Conservation (phyloP, 768 basidiomycete genomes). For the Cystoderma amianthinum region DNA sequence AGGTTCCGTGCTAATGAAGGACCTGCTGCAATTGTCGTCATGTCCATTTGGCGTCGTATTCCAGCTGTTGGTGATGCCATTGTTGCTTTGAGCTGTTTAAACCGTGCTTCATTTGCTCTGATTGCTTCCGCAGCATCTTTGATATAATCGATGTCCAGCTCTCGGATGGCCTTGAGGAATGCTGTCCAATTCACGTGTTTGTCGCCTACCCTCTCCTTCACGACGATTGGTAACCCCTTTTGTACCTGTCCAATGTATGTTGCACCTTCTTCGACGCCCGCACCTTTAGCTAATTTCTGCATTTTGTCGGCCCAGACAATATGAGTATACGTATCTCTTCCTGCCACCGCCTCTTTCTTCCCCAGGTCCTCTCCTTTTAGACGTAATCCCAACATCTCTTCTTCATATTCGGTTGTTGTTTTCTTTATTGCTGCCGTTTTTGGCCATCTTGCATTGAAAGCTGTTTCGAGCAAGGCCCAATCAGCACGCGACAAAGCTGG, state of each 20-base stretch:
- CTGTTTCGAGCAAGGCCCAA: too few species aligned
- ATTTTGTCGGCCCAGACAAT: neutral
- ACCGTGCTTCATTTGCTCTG: neutral
- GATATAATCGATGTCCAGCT: neutral
- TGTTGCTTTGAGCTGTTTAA: neutral
- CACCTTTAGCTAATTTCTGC: neutral
- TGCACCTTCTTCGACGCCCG: neutral
- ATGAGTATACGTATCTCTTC: neutral
- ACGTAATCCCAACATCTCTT: neutral
- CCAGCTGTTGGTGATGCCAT: neutral
- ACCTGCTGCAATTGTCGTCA: neutral
- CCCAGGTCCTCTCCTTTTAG: constrained; percentile 1
- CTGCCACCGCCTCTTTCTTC: neutral
- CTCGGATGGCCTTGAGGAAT: neutral
- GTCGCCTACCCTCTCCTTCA: neutral
- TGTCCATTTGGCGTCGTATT: neutral
- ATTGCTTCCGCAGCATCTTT: neutral
- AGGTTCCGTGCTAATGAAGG: neutral
- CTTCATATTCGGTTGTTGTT: too few species aligned
- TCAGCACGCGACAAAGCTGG: too few species aligned
- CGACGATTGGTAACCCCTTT: neutral
- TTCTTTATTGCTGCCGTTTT: too few species aligned
- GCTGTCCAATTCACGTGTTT: neutral
- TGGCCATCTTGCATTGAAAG: too few species aligned
- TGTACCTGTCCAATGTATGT: neutral